Evolutionary conservation across 2,329 filamentous ascomycete species (phyloP).

Genomic region (Colletotrichum orchidophilum): DNA sequence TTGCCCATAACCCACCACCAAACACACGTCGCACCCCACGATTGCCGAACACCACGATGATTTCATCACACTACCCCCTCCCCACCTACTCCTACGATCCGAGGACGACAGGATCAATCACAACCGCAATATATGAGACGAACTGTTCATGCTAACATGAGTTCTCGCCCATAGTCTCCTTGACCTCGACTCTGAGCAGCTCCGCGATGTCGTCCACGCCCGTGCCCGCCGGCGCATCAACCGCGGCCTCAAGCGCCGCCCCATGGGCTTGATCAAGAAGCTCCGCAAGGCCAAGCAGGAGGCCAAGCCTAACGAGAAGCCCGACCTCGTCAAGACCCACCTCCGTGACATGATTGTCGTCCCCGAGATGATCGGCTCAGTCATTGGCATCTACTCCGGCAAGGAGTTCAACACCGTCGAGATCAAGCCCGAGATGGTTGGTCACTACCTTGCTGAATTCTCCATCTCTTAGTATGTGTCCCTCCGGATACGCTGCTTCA

Average conservation of each 20-base stretch:
- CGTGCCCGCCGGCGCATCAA: conserved; percentile 99
- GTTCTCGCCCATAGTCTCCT: conserved; percentile 75
- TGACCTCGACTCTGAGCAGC: conserved; percentile 97
- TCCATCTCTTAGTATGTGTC: conserved; percentile 97
- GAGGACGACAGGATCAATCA: neutral
- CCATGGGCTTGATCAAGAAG: conserved; percentile 99
- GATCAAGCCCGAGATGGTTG: conserved; percentile 99
- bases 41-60: neutral
- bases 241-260: conserved; percentile 99
- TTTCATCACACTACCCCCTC: neutral
- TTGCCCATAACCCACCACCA: conserved; percentile 28
- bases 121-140: conserved; percentile 27
- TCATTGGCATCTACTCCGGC: conserved; percentile 99
- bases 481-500: neutral
- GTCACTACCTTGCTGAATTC: conserved; percentile 99
- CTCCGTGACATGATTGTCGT: conserved; percentile 99
- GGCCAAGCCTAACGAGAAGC: conserved; percentile 99
- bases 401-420: conserved; percentile 99
- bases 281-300: conserved; percentile 99
- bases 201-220: conserved; percentile 99
- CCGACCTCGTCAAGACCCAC: conserved; percentile 98
- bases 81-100: neutral
- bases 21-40: neutral
- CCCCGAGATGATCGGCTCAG: conserved; percentile 99
- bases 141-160: conserved; percentile 27